Conservation (phyloP, 2,329 filamentous ascomycete genomes). For the Colletotrichum chrysophilum region DNA sequence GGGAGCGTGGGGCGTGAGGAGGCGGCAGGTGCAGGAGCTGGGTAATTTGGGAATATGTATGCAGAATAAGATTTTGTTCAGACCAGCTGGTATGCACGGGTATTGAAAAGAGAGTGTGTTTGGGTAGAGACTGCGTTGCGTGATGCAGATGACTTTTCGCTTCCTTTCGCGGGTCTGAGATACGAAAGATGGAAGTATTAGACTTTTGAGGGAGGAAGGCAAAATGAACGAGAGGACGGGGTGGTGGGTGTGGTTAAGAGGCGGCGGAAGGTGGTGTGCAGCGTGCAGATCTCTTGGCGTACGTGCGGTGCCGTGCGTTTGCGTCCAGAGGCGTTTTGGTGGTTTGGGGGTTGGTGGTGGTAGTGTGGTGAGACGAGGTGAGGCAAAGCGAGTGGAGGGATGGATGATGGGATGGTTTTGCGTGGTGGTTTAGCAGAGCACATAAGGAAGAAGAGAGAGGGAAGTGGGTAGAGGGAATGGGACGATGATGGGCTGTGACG, state of each 20-base stretch:
- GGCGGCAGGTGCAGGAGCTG: background rate
- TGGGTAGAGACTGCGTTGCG: background rate
- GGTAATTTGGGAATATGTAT: background rate
- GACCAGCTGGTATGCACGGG: constrained; percentile 2
- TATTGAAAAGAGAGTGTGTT: background rate
- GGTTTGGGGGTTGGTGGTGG: background rate
- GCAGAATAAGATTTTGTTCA: background rate
- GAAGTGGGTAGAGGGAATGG: constrained; percentile 4
- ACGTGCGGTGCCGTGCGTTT: constrained; percentile 6
- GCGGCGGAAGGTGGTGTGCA: background rate
- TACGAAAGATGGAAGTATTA: background rate
- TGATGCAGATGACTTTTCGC: background rate
- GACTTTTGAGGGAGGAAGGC: background rate
- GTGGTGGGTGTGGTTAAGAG: constrained; percentile 1
- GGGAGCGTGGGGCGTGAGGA: background rate
- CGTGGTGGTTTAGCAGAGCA: background rate
- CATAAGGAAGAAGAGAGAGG: background rate
- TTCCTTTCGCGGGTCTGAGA: background rate
- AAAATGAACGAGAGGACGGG: background rate
- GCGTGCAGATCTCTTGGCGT: constrained; percentile 11
- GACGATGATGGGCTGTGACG: constrained; percentile 20
- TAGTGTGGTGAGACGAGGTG: constrained; percentile 4
- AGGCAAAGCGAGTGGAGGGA: background rate
- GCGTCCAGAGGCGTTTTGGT: background rate
- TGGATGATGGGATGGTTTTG: background rate